These are phyloP conservation scores for Cladosporium sp. DNA, from an alignment of 2,329 filamentous ascomycete genomes.

Conservation along the genomic window DNA sequence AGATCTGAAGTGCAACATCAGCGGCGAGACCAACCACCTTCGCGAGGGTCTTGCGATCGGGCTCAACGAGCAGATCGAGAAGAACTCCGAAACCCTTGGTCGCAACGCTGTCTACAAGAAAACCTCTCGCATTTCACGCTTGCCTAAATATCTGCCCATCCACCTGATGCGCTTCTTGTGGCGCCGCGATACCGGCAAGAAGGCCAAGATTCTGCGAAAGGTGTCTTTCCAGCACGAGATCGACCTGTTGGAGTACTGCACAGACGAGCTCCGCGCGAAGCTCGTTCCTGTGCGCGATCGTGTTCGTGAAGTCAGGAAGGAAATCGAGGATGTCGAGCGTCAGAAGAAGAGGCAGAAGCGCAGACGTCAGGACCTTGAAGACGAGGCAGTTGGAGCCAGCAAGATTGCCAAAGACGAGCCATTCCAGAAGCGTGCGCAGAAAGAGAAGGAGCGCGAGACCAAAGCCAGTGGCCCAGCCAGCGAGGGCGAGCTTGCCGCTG, in stretches of 20 bases:
- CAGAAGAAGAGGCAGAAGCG: slow-evolving; percentile 87
- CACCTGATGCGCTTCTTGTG: slow-evolving; percentile 99
- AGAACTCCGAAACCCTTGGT: slow-evolving; percentile 71
- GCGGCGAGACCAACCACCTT: slow-evolving; percentile 79
- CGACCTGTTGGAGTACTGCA: slow-evolving; percentile 92
- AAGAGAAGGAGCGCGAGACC: slow-evolving; percentile 47
- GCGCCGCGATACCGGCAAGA: slow-evolving; percentile 93
- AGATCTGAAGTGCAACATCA: slow-evolving; percentile 96
- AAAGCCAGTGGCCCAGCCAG: slow-evolving; percentile 29
- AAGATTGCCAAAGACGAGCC: slow-evolving; percentile 54
- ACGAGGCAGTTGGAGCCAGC: slow-evolving; percentile 35
- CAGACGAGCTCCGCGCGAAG: slow-evolving; percentile 76
- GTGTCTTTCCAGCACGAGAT: slow-evolving; percentile 93
- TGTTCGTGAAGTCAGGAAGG: slow-evolving; percentile 90
- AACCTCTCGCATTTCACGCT: slow-evolving; percentile 78
- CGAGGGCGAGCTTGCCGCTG: slow-evolving; percentile 46
- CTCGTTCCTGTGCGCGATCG: slow-evolving; percentile 93
- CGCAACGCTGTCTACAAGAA: slow-evolving; percentile 85
- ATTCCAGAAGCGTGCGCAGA: slow-evolving; percentile 84
- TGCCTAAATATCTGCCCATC: slow-evolving; percentile 93
- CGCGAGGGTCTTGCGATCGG: slow-evolving; percentile 80
- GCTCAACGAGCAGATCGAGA: slow-evolving; percentile 85
- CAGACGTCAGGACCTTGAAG: slow-evolving; percentile 53
- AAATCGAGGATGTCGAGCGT: slow-evolving; percentile 88
- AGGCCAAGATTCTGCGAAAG: slow-evolving; percentile 99